A percentile compares a stretch with the other conserved stretches of the same genome.
phyloP scores from a whole-genome alignment of 352 stramenopile species.

The Phytophthora foliorum region DNA sequence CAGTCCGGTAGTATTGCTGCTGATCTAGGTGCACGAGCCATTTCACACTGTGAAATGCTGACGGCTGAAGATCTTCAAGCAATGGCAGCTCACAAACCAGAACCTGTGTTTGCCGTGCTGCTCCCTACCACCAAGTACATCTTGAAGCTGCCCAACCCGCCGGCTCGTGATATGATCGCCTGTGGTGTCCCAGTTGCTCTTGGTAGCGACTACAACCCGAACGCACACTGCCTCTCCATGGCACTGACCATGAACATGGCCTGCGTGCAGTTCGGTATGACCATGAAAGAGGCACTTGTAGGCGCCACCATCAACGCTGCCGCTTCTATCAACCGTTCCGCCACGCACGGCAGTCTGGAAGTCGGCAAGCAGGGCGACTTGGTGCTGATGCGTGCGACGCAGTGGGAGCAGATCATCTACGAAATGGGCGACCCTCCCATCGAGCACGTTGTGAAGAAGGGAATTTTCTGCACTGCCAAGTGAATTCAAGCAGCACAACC shows the following conservation, averaged over 20 bases:
- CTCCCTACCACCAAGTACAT: constrained; percentile 90
- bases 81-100: constrained; percentile 66
- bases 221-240: constrained; percentile 90
- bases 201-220: constrained; percentile 88
- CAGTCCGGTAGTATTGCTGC: constrained; percentile 72
- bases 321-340: constrained; percentile 80
- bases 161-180: constrained; percentile 77
- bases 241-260: constrained; percentile 90
- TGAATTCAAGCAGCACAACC: constrained; percentile 12
- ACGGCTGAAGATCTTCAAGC: constrained; percentile 66
- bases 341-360: constrained; percentile 80
- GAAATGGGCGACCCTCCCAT: constrained; percentile 87
- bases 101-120: constrained; percentile 77
- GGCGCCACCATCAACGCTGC: constrained; percentile 86
- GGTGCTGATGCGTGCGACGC: constrained; percentile 66
- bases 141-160: constrained; percentile 78
- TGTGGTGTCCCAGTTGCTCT: constrained; percentile 76
- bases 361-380: constrained; percentile 82
- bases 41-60: constrained; percentile 86
- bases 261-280: constrained; percentile 87
- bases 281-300: constrained; percentile 88
- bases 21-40: constrained; percentile 65
- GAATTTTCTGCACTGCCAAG: constrained; percentile 41
- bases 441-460: constrained; percentile 82
- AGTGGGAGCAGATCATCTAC: constrained; percentile 91